A percentile compares a stretch with the other conserved stretches of the same genome.
Conservation (phyloP, 257 asterid species). For the Coffea canephora region DNA sequence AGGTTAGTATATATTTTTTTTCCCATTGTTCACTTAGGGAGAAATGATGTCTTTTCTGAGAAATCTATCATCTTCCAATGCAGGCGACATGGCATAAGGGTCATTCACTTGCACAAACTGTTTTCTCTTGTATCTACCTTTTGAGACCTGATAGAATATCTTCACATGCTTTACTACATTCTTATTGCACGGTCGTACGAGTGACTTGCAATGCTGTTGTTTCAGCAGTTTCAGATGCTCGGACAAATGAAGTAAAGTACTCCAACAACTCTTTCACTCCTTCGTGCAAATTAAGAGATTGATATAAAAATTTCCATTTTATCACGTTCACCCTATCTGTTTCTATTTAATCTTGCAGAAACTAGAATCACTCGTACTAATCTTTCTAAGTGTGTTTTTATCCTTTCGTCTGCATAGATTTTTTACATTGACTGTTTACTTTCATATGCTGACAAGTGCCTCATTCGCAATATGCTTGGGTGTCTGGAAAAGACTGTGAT, state of each 20-base stretch:
- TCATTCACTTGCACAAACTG: conserved; percentile 91
- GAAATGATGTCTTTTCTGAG: conserved; percentile 1
- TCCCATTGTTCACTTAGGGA: neutral
- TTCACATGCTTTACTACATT: conserved; percentile 80
- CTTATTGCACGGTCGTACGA: conserved; percentile 77
- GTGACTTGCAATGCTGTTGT: conserved; percentile 85
- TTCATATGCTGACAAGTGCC: neutral
- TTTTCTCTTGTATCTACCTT: conserved; percentile 89
- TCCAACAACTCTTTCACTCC: conserved; percentile 14
- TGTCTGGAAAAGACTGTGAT: neutral
- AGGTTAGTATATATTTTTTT: conserved; percentile 44
- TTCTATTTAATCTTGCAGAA: neutral
- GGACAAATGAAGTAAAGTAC: conserved; percentile 93
- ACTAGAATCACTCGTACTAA: neutral
- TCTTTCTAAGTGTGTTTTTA: neutral
- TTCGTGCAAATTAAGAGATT: neutral
- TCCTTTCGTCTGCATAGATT: neutral
- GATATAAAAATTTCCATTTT: neutral
- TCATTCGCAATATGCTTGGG: neutral
- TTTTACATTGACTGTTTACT: neutral
- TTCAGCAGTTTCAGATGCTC: conserved; percentile 82
- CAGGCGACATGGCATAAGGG: conserved; percentile 99
- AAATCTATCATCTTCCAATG: conserved; percentile 15
- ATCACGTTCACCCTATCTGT: neutral
- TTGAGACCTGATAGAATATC: conserved; percentile 90